Evolutionary conservation across 768 basidiomycete species (phyloP).

Genomic region (Mrakia gelida): DNA sequence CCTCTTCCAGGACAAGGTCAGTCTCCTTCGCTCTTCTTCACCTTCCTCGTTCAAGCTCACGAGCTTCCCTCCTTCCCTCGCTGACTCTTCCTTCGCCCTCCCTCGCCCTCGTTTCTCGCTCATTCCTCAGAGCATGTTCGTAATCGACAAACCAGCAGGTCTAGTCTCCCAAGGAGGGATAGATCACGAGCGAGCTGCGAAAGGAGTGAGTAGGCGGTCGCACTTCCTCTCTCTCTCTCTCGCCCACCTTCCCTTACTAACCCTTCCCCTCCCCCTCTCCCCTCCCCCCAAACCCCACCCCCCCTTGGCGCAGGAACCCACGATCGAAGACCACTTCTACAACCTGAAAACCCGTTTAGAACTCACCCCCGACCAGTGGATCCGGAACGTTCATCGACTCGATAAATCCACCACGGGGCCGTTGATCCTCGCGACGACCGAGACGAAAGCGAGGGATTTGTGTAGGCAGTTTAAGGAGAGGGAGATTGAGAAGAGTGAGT

Average conservation of each 20-base stretch:
- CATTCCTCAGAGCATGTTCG: slow-evolving; percentile 7
- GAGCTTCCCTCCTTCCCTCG: neutral
- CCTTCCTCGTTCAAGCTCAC: neutral
- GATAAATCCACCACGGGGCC: slow-evolving; percentile 29
- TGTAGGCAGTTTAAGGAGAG: neutral
- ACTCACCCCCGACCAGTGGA: neutral
- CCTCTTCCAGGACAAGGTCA: slow-evolving; percentile 13
- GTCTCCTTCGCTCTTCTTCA: neutral
- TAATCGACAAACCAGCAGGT: slow-evolving; percentile 29
- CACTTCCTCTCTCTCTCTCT: too few relatives aligned
- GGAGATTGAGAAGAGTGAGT: slow-evolving; percentile 22
- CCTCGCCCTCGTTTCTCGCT: neutral
- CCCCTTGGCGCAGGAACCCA: neutral
- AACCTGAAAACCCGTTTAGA: slow-evolving; percentile 7
- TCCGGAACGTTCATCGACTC: slow-evolving; percentile 24
- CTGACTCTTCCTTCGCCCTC: neutral
- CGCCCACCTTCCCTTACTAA: too few relatives aligned
- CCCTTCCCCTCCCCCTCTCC: neutral
- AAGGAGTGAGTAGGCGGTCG: neutral
- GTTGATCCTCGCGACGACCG: slow-evolving; percentile 7
- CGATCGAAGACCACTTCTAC: slow-evolving; percentile 27
- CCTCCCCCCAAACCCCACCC: too few relatives aligned
- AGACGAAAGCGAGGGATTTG: slow-evolving; percentile 22
- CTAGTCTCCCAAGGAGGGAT: slow-evolving; percentile 15
- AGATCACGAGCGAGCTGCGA: neutral